Base-by-base conservation (phyloP, 441 rosid genomes). In the Arabidopsis hybrid region DNA sequence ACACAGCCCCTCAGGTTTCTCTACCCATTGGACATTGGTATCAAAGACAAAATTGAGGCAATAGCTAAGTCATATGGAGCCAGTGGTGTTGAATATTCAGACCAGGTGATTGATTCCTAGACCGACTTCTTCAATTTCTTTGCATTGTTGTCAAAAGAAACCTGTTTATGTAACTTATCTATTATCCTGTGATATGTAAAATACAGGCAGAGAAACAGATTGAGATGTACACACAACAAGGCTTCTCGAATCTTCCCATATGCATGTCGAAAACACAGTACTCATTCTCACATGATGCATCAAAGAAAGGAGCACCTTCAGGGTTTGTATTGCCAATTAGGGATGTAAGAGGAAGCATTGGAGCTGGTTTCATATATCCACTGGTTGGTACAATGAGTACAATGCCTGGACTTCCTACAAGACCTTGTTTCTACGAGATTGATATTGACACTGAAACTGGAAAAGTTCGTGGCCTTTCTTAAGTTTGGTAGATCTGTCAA, bases 221-320 rank as follows among this genome's bases (percentile, higher is more conserved):
- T 66, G 92, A 92, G 88, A 88, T 95, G 91, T 95, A 92, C 82
- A 89, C 82, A 72, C 77, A 39, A 60, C 99, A 92, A 80, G 96
- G 99, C 13, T 95, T 95, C 80, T 84, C 91, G 4, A 85, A 77
- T 62, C 87, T 92, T 49, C 99, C 99, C 34, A 89, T 95, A 76
- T 92, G 96, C 81, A 92, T 95, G 99, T 96, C 99, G 0, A 95
- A 92, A 77, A 92, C 98, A 12, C 99, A 95, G 71, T 92, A 95
- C 67, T 95, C 99, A 7, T 95, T 92, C 71, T 92, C 98, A 0
- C 86, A 92, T 71, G 83, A 83, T 51, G 97, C 95, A 5, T 75
- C 90, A 0, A 84, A 81, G 83, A 95, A 95, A 79, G 99, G 97
- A 53, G 97, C 97, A 36, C 99, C 99, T 0, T 59, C 84, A 0